Evolutionary conservation across 1,284 basidiomycete species (phyloP).

Genomic region (Ustilago hordei): DNA sequence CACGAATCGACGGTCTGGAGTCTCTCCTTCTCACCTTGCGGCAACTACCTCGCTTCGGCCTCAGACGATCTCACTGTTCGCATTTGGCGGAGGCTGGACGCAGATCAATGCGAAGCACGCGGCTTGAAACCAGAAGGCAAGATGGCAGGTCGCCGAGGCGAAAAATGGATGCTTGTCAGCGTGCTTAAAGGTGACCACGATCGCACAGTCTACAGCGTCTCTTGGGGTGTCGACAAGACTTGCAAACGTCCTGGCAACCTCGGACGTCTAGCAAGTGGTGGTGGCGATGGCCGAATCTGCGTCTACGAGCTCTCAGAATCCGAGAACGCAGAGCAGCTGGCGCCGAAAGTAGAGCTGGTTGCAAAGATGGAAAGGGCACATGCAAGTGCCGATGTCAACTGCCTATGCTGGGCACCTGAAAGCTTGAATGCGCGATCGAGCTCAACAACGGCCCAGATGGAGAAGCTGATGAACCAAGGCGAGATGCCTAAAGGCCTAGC

Average conservation of each 20-base stretch:
- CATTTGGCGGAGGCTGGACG: constrained; percentile 71
- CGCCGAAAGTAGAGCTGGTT: constrained; percentile 44
- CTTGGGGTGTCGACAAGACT: constrained; percentile 74
- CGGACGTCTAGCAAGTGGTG: constrained; percentile 81
- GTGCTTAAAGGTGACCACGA: constrained; percentile 73
- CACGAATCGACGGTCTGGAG: constrained; percentile 89
- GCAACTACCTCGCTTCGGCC: constrained; percentile 83
- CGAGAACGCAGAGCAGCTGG: constrained; percentile 24
- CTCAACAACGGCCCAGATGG: constrained; percentile 36
- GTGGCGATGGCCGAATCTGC: constrained; percentile 81
- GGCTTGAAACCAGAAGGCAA: constrained; percentile 60
- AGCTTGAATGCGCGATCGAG: constrained; percentile 35
- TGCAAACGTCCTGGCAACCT: constrained; percentile 67
- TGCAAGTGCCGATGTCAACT: constrained; percentile 81
- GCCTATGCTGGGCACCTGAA: constrained; percentile 78
- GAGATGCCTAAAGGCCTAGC: constrained; percentile 51
- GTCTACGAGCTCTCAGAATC: constrained; percentile 76
- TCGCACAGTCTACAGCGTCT: constrained; percentile 82
- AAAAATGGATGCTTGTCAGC: constrained; percentile 69
- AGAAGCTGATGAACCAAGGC: constrained; percentile 48
- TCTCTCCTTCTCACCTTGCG: constrained; percentile 81
- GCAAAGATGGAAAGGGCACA: constrained; percentile 74
- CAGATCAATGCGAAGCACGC: constrained; percentile 61
- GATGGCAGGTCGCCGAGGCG: constrained; percentile 64
- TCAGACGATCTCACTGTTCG: constrained; percentile 80